Conservation (phyloP, 495 filamentous ascomycete genomes). For the Aspergillus nidulans region DNA sequence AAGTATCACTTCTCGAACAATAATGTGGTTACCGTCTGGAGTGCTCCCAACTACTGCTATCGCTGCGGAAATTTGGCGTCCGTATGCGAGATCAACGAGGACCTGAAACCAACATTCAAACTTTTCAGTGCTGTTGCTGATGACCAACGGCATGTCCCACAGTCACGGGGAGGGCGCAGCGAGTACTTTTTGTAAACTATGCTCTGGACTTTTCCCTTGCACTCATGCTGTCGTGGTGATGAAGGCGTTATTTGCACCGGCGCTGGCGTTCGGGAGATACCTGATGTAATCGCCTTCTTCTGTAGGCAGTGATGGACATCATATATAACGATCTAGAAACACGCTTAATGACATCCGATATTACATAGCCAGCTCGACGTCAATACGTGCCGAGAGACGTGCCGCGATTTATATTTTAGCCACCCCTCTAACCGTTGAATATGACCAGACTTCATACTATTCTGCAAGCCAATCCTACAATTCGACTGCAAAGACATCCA, state of each 20-base stretch:
- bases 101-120: slow-evolving; percentile 82
- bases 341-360: slow-evolving; percentile 26
- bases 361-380: background rate
- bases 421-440: background rate
- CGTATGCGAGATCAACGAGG: slow-evolving; percentile 88
- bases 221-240: slow-evolving; percentile 4
- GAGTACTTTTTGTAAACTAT: slow-evolving; percentile 88
- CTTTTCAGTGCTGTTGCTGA: slow-evolving; percentile 95
- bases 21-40: slow-evolving; percentile 99
- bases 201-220: slow-evolving; percentile 8
- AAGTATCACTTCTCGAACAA: slow-evolving; percentile 96
- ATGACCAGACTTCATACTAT: background rate
- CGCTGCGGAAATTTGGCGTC: slow-evolving; percentile 95
- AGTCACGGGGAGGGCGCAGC: slow-evolving; percentile 71
- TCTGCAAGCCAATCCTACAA: background rate
- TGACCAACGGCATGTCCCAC: slow-evolving; percentile 80
- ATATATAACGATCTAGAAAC: slow-evolving; percentile 39
- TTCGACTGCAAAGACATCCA: background rate
- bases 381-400: background rate
- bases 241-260: slow-evolving; percentile 26
- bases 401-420: background rate
- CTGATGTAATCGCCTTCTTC: slow-evolving; percentile 14
- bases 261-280: slow-evolving; percentile 35
- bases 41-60: slow-evolving; percentile 98
- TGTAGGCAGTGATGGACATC: slow-evolving; percentile 22